A percentile compares a stretch with the other conserved stretches of the same genome.
phyloP scores from a whole-genome alignment of 805 yeast species.

The Zygoascus tannicola region DNA sequence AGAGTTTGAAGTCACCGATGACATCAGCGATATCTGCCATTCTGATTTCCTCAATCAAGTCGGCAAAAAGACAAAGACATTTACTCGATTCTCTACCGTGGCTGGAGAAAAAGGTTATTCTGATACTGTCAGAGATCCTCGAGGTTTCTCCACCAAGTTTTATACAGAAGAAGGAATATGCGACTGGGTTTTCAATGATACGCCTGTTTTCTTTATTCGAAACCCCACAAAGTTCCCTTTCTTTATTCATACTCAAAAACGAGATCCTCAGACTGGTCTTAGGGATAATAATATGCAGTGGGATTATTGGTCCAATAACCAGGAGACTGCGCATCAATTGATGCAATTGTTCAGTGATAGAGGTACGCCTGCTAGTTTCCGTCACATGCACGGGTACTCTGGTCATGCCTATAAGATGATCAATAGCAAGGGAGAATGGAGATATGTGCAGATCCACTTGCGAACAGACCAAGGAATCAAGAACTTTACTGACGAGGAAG shows the following conservation, averaged over 20 bases:
- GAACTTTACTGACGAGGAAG: constrained; percentile 31
- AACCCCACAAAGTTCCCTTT: constrained; percentile 82
- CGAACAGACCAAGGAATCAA: constrained; percentile 53
- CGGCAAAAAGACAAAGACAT: constrained; percentile 62
- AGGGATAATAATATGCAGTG: constrained; percentile 77
- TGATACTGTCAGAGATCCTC: constrained; percentile 79
- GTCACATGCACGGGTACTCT: constrained; percentile 78
- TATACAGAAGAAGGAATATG: constrained; percentile 79
- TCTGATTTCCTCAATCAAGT: constrained; percentile 58
- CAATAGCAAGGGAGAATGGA: constrained; percentile 62
- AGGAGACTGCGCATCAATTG: constrained; percentile 68
- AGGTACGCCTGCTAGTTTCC: constrained; percentile 68
- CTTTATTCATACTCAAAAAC: constrained; percentile 82
- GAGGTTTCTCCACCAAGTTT: constrained; percentile 74
- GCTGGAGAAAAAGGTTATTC: constrained; percentile 81
- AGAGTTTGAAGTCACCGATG: constrained; percentile 78
- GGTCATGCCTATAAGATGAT: constrained; percentile 77
- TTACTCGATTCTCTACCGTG: constrained; percentile 75
- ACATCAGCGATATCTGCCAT: constrained; percentile 60
- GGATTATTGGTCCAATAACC: constrained; percentile 70
- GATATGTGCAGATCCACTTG: constrained; percentile 70
- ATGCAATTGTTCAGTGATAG: constrained; percentile 67
- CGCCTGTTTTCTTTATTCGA: constrained; percentile 77
- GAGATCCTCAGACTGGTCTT: constrained; percentile 70
- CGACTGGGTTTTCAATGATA: constrained; percentile 79